A percentile compares a stretch with the other conserved stretches of the same genome.
These are phyloP conservation scores for Phoma herbarum DNA, from an alignment of 2,329 filamentous ascomycete genomes.

Conservation along the genomic window DNA sequence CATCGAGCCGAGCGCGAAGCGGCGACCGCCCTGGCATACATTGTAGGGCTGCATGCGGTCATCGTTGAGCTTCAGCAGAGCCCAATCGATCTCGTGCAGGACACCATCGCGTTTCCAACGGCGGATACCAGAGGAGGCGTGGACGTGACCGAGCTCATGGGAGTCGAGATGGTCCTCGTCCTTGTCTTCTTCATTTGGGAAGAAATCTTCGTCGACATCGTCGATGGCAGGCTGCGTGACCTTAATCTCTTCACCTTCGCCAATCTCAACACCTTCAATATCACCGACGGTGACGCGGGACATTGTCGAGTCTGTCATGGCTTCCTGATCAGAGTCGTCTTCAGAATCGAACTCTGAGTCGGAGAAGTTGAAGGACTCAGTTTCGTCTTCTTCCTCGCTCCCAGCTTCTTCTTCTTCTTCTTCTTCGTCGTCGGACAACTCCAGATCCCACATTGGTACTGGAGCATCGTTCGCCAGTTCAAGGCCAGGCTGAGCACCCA, in stretches of 20 bases:
- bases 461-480: constrained; percentile 42
- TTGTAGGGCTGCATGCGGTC: constrained; percentile 77
- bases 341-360: constrained; percentile 63
- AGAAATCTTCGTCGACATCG: constrained; percentile 84
- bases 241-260: constrained; percentile 77
- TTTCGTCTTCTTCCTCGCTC: constrained; percentile 47
- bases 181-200: constrained; percentile 76
- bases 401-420: constrained; percentile 58
- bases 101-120: constrained; percentile 75
- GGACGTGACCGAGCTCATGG: constrained; percentile 81
- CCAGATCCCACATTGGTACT: constrained; percentile 52
- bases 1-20: constrained; percentile 45
- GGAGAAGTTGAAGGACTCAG: constrained; percentile 59
- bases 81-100: constrained; percentile 95
- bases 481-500: constrained; percentile 48
- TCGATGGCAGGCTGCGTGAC: constrained; percentile 93
- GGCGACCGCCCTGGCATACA: constrained; percentile 65
- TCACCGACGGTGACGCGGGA: constrained; percentile 64
- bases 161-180: constrained; percentile 81
- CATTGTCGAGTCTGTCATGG: constrained; percentile 40
- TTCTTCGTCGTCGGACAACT: constrained; percentile 64
- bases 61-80: constrained; percentile 80
- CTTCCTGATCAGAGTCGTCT: constrained; percentile 42
- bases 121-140: constrained; percentile 89
- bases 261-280: constrained; percentile 77